Conservation (phyloP, 2,329 filamentous ascomycete species). For the Phoma sp. region DNA sequence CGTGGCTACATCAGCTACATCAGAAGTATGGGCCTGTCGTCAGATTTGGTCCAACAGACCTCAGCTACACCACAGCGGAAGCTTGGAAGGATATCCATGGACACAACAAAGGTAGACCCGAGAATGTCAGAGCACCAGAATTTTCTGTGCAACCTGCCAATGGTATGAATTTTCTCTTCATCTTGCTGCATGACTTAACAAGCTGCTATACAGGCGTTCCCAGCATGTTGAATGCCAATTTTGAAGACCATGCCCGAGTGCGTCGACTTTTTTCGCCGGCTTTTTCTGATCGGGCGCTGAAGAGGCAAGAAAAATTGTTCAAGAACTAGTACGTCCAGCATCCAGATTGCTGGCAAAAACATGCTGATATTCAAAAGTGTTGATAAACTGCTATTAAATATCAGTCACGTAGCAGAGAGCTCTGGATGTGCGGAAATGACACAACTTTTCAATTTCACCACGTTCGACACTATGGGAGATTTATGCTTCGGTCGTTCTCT, state of each 20-base stretch:
- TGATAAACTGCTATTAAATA: constrained; percentile 17
- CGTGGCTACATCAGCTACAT: constrained; percentile 10
- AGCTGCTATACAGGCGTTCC: not conserved
- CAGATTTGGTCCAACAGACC: constrained; percentile 18
- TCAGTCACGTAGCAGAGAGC: constrained; percentile 31
- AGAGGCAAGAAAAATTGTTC: constrained; percentile 44
- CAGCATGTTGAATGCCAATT: not conserved
- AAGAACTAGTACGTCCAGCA: constrained; percentile 38
- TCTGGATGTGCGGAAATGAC: constrained; percentile 38
- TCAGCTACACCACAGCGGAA: constrained; percentile 9
- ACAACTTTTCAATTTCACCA: constrained; percentile 19
- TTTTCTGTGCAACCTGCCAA: constrained; percentile 1
- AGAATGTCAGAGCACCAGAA: not conserved
- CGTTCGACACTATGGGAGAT: constrained; percentile 45
- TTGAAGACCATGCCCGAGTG: constrained; percentile 18
- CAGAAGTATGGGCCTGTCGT: constrained; percentile 21
- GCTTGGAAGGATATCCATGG: constrained; percentile 25
- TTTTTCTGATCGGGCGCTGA: constrained; percentile 45
- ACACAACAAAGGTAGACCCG: not conserved
- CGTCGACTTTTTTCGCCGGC: constrained; percentile 35
- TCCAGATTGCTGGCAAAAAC: not conserved
- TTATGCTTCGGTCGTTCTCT: constrained; percentile 59
- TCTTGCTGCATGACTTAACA: not conserved
- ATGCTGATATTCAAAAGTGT: not conserved
- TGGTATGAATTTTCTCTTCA: not conserved